Conservation (phyloP, 2,329 filamentous ascomycete species). For the Phaeosphaeria sp. region DNA sequence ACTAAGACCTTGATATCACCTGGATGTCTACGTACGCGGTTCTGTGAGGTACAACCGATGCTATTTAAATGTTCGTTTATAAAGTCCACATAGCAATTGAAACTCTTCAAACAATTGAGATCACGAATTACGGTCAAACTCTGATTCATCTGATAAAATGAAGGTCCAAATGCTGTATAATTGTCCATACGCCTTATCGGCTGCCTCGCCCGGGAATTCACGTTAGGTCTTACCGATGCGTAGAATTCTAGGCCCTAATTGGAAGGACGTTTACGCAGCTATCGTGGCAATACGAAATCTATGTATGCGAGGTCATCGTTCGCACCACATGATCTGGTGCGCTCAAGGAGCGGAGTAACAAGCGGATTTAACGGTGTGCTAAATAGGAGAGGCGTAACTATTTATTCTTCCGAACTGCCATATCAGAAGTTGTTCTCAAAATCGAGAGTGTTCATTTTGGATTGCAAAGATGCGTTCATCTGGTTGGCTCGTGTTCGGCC, state of each 20-base stretch:
- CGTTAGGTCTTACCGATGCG: not conserved
- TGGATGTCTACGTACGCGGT: not conserved
- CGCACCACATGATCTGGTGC: not conserved
- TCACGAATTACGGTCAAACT: too few species aligned
- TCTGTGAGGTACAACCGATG: not conserved
- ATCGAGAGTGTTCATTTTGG: not conserved
- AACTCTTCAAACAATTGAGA: too few species aligned
- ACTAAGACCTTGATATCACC: not conserved
- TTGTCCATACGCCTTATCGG: too few species aligned
- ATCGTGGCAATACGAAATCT: not conserved
- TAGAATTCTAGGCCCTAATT: not conserved
- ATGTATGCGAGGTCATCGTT: not conserved
- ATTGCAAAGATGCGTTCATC: conserved; percentile 14
- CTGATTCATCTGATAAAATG: too few species aligned
- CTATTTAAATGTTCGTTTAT: not conserved
- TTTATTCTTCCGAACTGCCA: not conserved
- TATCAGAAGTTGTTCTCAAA: not conserved
- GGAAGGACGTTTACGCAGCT: not conserved
- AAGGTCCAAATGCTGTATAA: too few species aligned
- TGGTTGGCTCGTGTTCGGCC: conserved; percentile 10
- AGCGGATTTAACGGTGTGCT: not conserved
- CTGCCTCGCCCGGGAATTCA: not conserved
- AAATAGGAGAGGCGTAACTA: not conserved
- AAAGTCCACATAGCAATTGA: too few species aligned
- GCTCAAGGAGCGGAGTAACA: not conserved